These are phyloP conservation scores for Podaxis carcinomalis DNA, from an alignment of 768 basidiomycete species.

Conservation along the genomic window DNA sequence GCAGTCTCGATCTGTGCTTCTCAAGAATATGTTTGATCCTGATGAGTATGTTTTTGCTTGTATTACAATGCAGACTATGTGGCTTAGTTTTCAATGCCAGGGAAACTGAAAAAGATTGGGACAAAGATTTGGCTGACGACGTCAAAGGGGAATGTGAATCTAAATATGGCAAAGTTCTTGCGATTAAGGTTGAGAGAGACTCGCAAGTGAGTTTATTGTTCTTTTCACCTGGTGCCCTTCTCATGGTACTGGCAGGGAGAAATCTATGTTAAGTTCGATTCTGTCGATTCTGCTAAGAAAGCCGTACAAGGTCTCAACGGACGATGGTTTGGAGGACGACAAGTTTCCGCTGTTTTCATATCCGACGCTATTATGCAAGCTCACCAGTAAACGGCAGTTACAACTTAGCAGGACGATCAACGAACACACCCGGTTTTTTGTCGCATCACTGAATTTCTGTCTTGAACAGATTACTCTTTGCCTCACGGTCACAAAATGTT, in stretches of 20 bases:
- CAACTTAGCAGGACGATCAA: not conserved
- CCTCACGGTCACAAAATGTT: constrained; percentile 24
- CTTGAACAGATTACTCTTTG: constrained; percentile 23
- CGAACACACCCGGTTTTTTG: not conserved
- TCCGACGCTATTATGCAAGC: constrained; percentile 94
- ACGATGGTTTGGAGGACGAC: constrained; percentile 94
- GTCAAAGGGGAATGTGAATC: constrained; percentile 91
- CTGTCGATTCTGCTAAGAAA: constrained; percentile 73
- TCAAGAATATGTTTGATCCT: constrained; percentile 98
- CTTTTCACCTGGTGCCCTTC: constrained; percentile 6
- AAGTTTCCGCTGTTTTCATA: constrained; percentile 83
- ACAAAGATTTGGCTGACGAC: constrained; percentile 92
- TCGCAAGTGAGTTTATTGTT: constrained; percentile 60
- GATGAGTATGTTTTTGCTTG: constrained; percentile 65
- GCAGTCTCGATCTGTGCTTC: constrained; percentile 84
- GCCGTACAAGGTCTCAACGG: constrained; percentile 91
- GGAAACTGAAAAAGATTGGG: constrained; percentile 96
- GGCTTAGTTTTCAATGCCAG: constrained; percentile 32
- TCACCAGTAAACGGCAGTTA: constrained; percentile 51
- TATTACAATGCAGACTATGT: not conserved
- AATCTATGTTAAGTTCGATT: constrained; percentile 91
- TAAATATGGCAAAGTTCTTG: constrained; percentile 84
- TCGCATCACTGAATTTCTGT: constrained; percentile 28
- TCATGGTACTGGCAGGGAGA: constrained; percentile 65
- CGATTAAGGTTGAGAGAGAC: constrained; percentile 92